Conservation (phyloP, 2,329 filamentous ascomycete species). For the Neonectria hederae region DNA sequence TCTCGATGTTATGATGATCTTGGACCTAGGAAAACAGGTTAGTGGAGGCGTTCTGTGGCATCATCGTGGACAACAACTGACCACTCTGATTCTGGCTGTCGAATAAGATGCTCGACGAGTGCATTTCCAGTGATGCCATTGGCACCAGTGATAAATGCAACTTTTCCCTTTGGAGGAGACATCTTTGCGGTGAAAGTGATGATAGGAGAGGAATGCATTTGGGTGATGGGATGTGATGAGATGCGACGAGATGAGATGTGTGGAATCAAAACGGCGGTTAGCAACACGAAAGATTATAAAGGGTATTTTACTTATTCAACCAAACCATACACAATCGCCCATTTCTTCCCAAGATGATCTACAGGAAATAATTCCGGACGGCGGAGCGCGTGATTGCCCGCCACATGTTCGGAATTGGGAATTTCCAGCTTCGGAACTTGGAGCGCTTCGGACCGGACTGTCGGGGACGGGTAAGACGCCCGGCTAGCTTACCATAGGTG, state of each 20-base stretch:
- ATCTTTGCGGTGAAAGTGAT: conserved; percentile 6
- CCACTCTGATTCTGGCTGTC: conserved; percentile 29
- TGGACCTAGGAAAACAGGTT: conserved; percentile 18
- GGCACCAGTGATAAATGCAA: conserved; percentile 30
- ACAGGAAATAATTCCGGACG: conserved; percentile 1
- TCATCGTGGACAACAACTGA: neutral
- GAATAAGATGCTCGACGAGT: conserved; percentile 30
- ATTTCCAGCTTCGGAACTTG: neutral
- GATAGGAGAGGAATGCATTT: neutral
- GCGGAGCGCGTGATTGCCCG: neutral
- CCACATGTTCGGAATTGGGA: neutral
- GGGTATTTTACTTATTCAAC: neutral
- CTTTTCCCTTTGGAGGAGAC: conserved; percentile 21
- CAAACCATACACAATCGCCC: neutral
- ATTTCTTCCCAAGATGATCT: neutral
- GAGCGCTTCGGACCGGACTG: neutral
- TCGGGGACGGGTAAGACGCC: neutral
- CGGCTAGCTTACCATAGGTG: neutral
- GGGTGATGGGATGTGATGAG: neutral
- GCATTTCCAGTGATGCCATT: conserved; percentile 35
- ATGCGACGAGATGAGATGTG: neutral
- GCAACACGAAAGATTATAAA: neutral
- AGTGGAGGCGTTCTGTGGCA: neutral
- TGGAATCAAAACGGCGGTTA: neutral
- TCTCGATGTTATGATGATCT: conserved; percentile 33